Conservation (phyloP, 2,329 filamentous ascomycete genomes). For the Fusarium tanahbumbuense region DNA sequence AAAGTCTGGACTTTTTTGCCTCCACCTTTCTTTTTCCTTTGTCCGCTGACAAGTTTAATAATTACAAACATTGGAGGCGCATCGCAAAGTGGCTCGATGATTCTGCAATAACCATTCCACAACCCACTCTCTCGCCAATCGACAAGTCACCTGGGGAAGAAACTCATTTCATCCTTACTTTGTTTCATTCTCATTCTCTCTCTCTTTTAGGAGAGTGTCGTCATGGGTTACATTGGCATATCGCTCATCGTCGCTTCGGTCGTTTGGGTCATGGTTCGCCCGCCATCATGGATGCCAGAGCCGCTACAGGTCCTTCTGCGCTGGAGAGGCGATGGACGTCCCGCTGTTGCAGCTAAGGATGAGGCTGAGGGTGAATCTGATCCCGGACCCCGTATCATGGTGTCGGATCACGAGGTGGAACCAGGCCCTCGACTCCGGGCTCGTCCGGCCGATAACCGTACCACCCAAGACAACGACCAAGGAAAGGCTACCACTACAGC, state of each 20-base stretch:
- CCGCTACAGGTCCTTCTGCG: conserved; percentile 44
- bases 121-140: conserved; percentile 43
- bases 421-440: conserved; percentile 39
- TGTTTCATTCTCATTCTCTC: not conserved
- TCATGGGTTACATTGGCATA: conserved; percentile 69
- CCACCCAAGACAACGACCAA: conserved; percentile 25
- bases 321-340: conserved; percentile 35
- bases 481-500: conserved; percentile 13
- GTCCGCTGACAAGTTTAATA: conserved; percentile 31
- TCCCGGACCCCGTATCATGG: conserved; percentile 36
- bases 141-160: conserved; percentile 13
- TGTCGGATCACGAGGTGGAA: conserved; percentile 44
- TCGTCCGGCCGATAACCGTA: conserved; percentile 42
- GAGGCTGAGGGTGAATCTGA: conserved; percentile 18
- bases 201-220: conserved; percentile 7
- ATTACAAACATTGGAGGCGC: conserved; percentile 7
- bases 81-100: conserved; percentile 45
- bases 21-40: conserved; percentile 26
- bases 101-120: conserved; percentile 47
- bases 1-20: conserved; percentile 6
- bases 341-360: conserved; percentile 17
- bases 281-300: conserved; percentile 60
- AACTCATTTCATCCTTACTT: conserved; percentile 7
- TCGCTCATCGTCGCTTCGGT: conserved; percentile 72
- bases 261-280: conserved; percentile 66